Evolutionary conservation across 2,329 filamentous ascomycete species (phyloP).

Genomic region (Cryphonectria nitschkei): DNA sequence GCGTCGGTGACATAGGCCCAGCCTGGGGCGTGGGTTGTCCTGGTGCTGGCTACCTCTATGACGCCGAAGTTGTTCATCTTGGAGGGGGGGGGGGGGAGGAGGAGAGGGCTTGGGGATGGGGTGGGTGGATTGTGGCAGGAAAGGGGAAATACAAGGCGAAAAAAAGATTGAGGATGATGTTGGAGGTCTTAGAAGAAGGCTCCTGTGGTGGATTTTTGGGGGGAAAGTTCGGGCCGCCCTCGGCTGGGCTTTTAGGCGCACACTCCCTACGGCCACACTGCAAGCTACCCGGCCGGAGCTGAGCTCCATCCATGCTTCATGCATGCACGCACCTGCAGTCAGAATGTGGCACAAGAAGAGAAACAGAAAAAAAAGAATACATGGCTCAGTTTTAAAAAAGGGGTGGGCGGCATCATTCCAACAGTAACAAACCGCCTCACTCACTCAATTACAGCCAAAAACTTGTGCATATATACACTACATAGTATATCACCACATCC

Average conservation of each 20-base stretch:
- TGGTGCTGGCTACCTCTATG: conserved; percentile 76
- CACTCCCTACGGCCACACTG: not conserved
- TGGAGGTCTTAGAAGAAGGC: conserved; percentile 3
- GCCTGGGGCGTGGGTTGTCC: conserved; percentile 74
- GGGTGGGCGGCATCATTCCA: not conserved
- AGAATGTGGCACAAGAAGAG: not conserved
- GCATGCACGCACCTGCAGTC: not conserved
- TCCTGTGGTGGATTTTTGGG: conserved; percentile 6
- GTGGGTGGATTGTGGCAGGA: not conserved
- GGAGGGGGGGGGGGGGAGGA: no score
- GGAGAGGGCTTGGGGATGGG: not conserved
- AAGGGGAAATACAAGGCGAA: not conserved
- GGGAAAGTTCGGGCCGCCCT: conserved; percentile 26
- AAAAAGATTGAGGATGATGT: conserved; percentile 8
- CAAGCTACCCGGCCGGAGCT: not conserved
- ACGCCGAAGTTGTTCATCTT: conserved; percentile 74
- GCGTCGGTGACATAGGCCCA: conserved; percentile 92
- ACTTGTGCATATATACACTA: not conserved
- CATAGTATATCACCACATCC: not conserved
- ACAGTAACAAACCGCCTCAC: not conserved
- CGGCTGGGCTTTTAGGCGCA: conserved; percentile 28
- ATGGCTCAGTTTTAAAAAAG: not conserved
- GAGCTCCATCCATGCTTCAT: not conserved
- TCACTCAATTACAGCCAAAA: not conserved
- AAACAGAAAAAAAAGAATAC: not conserved